A percentile compares a stretch with the other conserved stretches of the same genome.
Evolutionary conservation across 108 stramenopile species (phyloP).

Genomic region (Epithemia pelagica): DNA sequence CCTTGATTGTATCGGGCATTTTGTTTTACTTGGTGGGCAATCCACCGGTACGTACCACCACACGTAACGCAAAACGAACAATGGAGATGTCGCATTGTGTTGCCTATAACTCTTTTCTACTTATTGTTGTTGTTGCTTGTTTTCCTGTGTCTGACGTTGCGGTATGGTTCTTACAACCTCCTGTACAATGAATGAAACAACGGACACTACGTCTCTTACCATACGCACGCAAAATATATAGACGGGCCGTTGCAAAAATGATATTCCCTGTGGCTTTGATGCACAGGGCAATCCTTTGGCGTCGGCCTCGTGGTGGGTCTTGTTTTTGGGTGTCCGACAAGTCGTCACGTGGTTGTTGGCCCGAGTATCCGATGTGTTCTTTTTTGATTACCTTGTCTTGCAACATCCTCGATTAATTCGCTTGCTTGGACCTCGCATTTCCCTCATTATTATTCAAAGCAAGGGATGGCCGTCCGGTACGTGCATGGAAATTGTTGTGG

Average conservation of each 20-base stretch:
- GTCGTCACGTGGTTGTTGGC: slow-evolving; percentile 20
- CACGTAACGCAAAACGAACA: neutral
- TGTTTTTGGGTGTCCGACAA: slow-evolving; percentile 21
- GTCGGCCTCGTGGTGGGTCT: slow-evolving; percentile 24
- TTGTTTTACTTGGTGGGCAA: slow-evolving; percentile 31
- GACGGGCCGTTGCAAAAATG: neutral
- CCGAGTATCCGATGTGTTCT: slow-evolving; percentile 11
- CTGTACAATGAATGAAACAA: too few species aligned
- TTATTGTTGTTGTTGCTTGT: too few species aligned
- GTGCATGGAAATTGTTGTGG: neutral
- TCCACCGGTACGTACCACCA: slow-evolving; percentile 10
- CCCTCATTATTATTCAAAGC: slow-evolving; percentile 48
- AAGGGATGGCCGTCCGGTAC: slow-evolving; percentile 42
- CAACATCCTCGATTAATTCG: slow-evolving; percentile 29
- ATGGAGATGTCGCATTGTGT: neutral
- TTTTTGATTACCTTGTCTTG: slow-evolving; percentile 45
- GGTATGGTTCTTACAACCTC: too few species aligned
- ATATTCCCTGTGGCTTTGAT: neutral
- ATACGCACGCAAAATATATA: too few species aligned
- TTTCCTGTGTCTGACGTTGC: too few species aligned
- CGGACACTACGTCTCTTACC: too few species aligned
- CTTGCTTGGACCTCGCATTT: slow-evolving; percentile 33
- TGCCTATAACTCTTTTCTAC: too few species aligned
- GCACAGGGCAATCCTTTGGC: neutral
- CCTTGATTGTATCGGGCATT: slow-evolving; percentile 13